phyloP scores from a whole-genome alignment of 768 basidiomycete genomes.

The Mycena kentingensis region DNA sequence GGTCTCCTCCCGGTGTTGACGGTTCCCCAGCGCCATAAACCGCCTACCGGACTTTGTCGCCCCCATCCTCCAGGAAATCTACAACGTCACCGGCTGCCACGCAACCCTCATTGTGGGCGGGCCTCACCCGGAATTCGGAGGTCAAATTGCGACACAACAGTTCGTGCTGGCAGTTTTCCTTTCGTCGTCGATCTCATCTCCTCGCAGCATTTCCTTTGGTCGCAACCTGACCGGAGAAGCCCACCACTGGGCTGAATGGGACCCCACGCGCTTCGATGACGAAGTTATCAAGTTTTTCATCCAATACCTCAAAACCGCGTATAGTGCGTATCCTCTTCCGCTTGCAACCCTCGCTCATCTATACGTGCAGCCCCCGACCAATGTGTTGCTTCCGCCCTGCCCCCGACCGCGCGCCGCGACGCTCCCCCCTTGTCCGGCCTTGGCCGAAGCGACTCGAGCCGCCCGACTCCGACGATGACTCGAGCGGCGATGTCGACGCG shows the following conservation, averaged over 20 bases:
- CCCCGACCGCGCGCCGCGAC: too few relatives aligned
- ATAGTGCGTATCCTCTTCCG: background rate
- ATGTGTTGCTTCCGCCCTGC: background rate
- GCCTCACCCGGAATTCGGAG: background rate
- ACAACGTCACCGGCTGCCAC: background rate
- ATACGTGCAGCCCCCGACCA: background rate
- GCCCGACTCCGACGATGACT: too few relatives aligned
- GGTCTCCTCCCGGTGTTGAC: too few relatives aligned
- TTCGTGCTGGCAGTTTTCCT: background rate
- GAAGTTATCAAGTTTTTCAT: background rate
- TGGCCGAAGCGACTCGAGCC: too few relatives aligned
- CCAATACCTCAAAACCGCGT: slow-evolving; percentile 1
- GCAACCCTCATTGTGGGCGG: background rate
- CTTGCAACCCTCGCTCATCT: background rate
- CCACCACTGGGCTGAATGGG: too few relatives aligned
- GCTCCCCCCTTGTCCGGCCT: too few relatives aligned
- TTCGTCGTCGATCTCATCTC: background rate
- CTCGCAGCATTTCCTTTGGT: background rate
- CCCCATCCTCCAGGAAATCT: background rate
- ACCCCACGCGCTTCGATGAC: background rate
- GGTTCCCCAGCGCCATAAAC: slow-evolving; percentile 6
- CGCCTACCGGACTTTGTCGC: background rate
- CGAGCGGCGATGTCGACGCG: too few relatives aligned
- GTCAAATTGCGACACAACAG: too few relatives aligned
- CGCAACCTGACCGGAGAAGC: background rate